Base-by-base conservation (phyloP, 164 flowering plant genomes). In the Stephania japonica region DNA sequence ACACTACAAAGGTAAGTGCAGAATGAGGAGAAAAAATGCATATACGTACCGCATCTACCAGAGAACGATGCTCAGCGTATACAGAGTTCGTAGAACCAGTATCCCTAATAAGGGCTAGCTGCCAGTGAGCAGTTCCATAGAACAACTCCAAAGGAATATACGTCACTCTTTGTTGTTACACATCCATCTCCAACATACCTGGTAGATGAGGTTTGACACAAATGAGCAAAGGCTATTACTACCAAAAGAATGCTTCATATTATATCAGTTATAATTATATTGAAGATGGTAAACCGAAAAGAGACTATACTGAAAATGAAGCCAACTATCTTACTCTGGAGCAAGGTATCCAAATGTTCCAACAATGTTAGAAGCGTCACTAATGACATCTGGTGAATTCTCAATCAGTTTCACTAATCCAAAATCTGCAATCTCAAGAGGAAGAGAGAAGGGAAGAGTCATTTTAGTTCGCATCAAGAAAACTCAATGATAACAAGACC, bases 321-420 rank as follows among this genome's bases (percentile, higher is more conserved):
- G 14, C 16, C 24, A 47, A 13, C n/a, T 9, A 70, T 67, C 83
- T 66, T 72, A 83, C 86, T 83, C 86, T 10, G 86, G 82, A 70
- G 85, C 81, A 65, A 83, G 80, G 70, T 81, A 81, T 56, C 86
- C 84, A 76, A 81, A 75, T 74, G 86, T 81, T 38, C 86, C 86
- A 41, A 80, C 84, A 62, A 81, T 69, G 70, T 76, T 71, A 14
- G 83, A 76, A 62, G 80, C 70, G 5, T 75, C 72, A 47, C 75
- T 49, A 67, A 75, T 79, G 59, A 21, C 53, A 49, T 81, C 78
- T n/a, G 78, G 74, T 50, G 79, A 73, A 74, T 73, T 68, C 73
- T 76, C 81, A 12, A 74, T 24, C 65, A 84, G 41, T 44, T 81
- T 84, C 9, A 75, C 84, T 38, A 84, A 41, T 43, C 86, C 84